A percentile compares a stretch with the other conserved stretches of the same genome.
These are phyloP conservation scores for Salix brachista DNA, from an alignment of 345 rosid genomes.

Conservation along the genomic window DNA sequence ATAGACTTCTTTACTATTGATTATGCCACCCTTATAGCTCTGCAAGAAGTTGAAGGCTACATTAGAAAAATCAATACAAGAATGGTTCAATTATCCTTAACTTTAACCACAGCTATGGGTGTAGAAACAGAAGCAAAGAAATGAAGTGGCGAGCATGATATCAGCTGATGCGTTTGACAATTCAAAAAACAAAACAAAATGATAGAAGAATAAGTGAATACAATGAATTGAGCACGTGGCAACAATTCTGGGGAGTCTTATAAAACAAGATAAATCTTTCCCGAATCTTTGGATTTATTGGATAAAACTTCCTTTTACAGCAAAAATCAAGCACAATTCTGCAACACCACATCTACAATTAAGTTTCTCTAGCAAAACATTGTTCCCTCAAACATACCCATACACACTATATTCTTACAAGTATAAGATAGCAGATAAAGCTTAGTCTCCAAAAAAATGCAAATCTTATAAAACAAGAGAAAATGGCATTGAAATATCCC, in stretches of 20 bases:
- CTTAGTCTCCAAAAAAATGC: background rate
- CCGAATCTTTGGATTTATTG: background rate
- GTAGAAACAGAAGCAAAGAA: conserved; percentile 1
- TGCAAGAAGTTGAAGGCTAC: conserved; percentile 28
- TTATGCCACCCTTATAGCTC: conserved; percentile 57
- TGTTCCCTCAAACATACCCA: background rate
- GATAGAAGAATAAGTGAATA: background rate
- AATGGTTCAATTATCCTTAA: background rate
- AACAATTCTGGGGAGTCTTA: background rate
- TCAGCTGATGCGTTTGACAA: background rate
- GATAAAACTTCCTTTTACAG: background rate
- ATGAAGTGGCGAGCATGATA: background rate
- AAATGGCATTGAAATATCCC: background rate
- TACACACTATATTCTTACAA: background rate
- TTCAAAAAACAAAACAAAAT: background rate
- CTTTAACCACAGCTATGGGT: conserved; percentile 3
- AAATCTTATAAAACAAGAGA: background rate
- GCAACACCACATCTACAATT: background rate
- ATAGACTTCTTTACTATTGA: conserved; percentile 44
- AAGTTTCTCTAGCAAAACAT: background rate
- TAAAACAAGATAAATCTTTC: background rate
- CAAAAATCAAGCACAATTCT: background rate
- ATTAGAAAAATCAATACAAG: conserved; percentile 10
- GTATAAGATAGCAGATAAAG: background rate
- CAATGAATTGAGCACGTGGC: background rate